Percentiles rank a stretch among this genome's conserved stretches.
Conservation (phyloP, 768 basidiomycete genomes). For the Xanthoconium stramineum region DNA sequence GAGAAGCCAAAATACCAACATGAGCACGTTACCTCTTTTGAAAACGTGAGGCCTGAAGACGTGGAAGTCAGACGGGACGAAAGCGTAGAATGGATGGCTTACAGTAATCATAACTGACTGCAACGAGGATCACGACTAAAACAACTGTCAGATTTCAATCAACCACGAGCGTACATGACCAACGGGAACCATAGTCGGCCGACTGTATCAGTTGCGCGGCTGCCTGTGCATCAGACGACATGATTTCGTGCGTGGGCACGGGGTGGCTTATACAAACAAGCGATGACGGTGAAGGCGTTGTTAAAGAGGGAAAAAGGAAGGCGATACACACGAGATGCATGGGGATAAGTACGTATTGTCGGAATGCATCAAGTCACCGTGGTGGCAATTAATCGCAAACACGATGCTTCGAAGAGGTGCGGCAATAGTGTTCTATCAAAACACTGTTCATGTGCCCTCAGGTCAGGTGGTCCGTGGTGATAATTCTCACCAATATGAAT, state of each 20-base stretch:
- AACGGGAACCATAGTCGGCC: neutral
- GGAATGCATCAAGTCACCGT: too few relatives aligned
- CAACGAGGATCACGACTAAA: neutral
- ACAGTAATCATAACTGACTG: constrained; percentile 4
- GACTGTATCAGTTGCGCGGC: neutral
- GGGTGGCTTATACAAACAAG: too few relatives aligned
- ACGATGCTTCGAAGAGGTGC: too few relatives aligned
- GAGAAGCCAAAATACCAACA: neutral
- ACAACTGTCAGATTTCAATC: neutral
- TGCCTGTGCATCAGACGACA: neutral
- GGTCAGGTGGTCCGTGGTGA: too few relatives aligned
- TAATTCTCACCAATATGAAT: too few relatives aligned
- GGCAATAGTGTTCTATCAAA: too few relatives aligned
- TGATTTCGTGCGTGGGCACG: neutral
- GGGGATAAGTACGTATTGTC: too few relatives aligned
- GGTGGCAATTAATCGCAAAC: too few relatives aligned
- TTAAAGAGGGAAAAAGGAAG: too few relatives aligned
- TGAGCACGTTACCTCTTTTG: neutral
- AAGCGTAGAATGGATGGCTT: neutral
- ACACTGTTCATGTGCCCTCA: too few relatives aligned
- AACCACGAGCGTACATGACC: neutral
- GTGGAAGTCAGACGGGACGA: neutral
- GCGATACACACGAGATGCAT: too few relatives aligned
- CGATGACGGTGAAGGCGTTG: too few relatives aligned
- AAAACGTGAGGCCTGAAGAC: neutral